Evolutionary conservation across 179 eudicot species (phyloP).

Genomic region (Heliamphora pulchella): DNA sequence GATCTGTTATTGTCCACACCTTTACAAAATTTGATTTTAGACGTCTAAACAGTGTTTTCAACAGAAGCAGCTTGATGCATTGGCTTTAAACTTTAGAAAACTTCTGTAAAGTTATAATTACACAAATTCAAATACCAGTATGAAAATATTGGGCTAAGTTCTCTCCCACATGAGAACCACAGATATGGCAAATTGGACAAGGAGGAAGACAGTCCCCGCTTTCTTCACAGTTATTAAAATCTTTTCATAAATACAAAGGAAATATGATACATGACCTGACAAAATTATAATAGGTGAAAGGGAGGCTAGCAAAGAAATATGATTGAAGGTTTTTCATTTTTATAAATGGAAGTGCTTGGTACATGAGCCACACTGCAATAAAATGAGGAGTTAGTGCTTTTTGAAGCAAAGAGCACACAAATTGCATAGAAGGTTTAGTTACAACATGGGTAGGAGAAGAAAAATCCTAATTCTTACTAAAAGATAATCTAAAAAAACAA

Average conservation of each 20-base stretch:
- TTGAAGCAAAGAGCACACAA: neutral
- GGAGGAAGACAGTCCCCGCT: neutral
- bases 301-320: conserved; percentile 45
- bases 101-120: neutral
- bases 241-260: neutral
- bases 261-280: conserved; percentile 39
- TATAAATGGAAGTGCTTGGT: conserved; percentile 67
- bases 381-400: conserved; percentile 11
- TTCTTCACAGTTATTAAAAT: neutral
- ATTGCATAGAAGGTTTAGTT: neutral
- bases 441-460: neutral
- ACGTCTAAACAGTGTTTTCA: no score
- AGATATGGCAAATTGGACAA: neutral
- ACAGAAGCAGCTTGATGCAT: neutral
- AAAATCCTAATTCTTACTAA: neutral
- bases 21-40: no score
- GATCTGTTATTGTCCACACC: no score
- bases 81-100: neutral
- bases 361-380: conserved; percentile 88
- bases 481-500: conserved; percentile 7
- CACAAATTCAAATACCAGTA: neutral
- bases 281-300: conserved; percentile 59
- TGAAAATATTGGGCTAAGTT: neutral
- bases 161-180: neutral
- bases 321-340: conserved; percentile 54